Evolutionary conservation across 441 rosid genomes (phyloP).

Genomic region (Sinapis alba): DNA sequence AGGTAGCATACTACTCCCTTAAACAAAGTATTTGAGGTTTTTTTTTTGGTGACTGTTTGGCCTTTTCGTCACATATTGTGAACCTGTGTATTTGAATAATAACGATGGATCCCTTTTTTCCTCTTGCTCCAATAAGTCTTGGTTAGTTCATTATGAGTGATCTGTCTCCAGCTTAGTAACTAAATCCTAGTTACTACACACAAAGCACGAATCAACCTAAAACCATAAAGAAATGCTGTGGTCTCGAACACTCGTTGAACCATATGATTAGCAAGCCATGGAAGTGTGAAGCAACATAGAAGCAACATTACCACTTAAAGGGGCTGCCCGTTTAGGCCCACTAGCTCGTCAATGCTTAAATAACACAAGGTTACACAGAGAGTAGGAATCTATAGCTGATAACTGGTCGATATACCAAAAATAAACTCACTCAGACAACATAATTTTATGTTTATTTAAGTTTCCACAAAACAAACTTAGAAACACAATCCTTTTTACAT

Average conservation of each 20-base stretch:
- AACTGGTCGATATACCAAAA: constrained; percentile 6
- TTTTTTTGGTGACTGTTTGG: constrained; percentile 16
- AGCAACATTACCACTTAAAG: no score
- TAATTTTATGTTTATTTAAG: constrained; percentile 20
- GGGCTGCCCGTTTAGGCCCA: no score
- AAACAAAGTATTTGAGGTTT: constrained; percentile 4
- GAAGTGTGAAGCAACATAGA: not conserved
- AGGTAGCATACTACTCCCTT: not conserved
- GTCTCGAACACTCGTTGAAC: not conserved
- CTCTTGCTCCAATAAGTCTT: not conserved
- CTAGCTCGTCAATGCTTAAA: no score
- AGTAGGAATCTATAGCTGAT: not conserved
- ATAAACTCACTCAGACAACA: not conserved
- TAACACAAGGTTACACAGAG: not conserved
- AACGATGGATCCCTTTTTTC: not conserved
- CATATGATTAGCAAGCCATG: no score
- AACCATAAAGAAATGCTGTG: not conserved
- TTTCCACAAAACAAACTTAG: constrained; percentile 23
- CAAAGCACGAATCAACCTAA: not conserved
- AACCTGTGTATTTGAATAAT: constrained; percentile 17
- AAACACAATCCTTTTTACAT: constrained; percentile 29
- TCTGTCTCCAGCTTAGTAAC: not conserved
- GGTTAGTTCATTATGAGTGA: constrained; percentile 1
- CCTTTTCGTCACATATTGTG: not conserved
- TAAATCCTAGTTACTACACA: not conserved